Evolutionary conservation across 495 filamentous ascomycete genomes (phyloP).

Genomic region (Rusavskia elegans): DNA sequence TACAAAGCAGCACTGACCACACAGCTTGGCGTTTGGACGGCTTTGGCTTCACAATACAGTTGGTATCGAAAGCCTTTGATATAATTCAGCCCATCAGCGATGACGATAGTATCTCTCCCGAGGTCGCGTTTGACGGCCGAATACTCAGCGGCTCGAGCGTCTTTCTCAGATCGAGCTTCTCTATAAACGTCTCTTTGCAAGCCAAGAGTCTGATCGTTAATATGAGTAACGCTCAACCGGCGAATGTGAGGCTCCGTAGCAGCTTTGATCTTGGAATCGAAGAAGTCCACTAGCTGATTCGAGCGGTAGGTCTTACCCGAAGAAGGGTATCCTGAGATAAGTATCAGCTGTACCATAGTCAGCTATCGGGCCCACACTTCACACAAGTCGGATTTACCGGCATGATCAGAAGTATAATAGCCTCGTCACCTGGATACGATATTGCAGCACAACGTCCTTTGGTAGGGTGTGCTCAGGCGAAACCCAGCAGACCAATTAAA

Average conservation of each 20-base stretch:
- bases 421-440: not conserved
- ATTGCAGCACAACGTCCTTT: too few relatives aligned
- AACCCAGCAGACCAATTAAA: too few relatives aligned
- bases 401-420: conserved; percentile 1
- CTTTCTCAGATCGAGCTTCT: conserved; percentile 64
- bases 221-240: conserved; percentile 45
- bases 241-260: conserved; percentile 33
- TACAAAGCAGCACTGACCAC: conserved; percentile 36
- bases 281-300: conserved; percentile 53
- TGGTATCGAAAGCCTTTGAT: conserved; percentile 98
- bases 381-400: conserved; percentile 4
- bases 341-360: conserved; percentile 51
- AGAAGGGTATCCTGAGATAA: conserved; percentile 81
- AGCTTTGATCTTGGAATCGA: conserved; percentile 32
- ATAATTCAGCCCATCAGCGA: conserved; percentile 85
- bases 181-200: conserved; percentile 43
- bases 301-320: conserved; percentile 88
- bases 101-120: conserved; percentile 64
- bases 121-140: conserved; percentile 74
- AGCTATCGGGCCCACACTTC: not conserved
- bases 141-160: conserved; percentile 73
- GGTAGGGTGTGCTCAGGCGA: not conserved
- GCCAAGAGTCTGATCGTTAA: conserved; percentile 50
- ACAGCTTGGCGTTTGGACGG: conserved; percentile 63
- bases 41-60: conserved; percentile 87